phyloP scores from a whole-genome alignment of 225 moss, liverwort and hornwort species.

The Polytrichum formosum region DNA sequence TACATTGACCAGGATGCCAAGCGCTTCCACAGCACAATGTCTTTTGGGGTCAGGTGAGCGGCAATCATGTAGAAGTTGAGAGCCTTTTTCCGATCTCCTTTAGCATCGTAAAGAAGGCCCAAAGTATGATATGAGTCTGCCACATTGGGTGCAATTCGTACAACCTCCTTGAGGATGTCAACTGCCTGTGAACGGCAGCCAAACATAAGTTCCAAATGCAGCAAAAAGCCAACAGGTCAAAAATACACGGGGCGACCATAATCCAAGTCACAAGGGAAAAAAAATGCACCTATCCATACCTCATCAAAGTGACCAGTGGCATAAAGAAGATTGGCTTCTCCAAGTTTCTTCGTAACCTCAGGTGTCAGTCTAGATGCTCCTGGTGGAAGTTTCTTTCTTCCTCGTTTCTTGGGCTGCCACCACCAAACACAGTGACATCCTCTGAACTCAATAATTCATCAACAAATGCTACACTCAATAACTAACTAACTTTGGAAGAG shows the following conservation, averaged over 20 bases:
- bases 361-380: conserved; percentile 72
- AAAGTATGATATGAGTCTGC: conserved; percentile 97
- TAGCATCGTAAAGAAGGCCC: conserved; percentile 91
- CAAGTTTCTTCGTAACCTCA: conserved; percentile 84
- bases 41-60: conserved; percentile 95
- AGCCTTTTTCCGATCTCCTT: conserved; percentile 94
- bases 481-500: no score
- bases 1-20: conserved; percentile 99
- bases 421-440: conserved; percentile 6
- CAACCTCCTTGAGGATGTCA: conserved; percentile 89
- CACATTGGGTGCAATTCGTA: conserved; percentile 91
- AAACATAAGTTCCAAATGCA: conserved; percentile 13
- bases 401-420: conserved; percentile 64
- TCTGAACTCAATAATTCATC: neutral
- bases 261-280: conserved; percentile 3
- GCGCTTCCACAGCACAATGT: conserved; percentile 93
- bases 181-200: conserved; percentile 61
- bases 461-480: no score
- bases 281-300: conserved; percentile 26
- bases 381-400: conserved; percentile 50
- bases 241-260: neutral
- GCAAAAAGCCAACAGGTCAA: conserved; percentile 5
- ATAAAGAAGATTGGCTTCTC: conserved; percentile 94
- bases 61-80: conserved; percentile 99
- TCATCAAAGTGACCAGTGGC: conserved; percentile 91